Evolutionary conservation across 2,329 filamentous ascomycete species (phyloP).

Genomic region (Colletotrichum scovillei): DNA sequence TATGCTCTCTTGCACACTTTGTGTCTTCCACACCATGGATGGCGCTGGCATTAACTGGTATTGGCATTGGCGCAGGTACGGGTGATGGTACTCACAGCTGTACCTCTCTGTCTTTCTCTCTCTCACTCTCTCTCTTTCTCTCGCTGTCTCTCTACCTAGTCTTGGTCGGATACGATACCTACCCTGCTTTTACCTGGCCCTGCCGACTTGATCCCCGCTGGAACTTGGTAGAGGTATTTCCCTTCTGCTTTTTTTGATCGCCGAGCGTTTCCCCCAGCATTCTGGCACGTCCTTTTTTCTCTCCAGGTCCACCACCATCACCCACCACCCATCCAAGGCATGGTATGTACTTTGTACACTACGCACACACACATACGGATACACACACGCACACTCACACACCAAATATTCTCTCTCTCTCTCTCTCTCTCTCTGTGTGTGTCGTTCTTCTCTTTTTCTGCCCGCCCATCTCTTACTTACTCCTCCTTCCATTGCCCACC

Average conservation of each 20-base stretch:
- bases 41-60: background rate
- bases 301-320: too few relatives aligned
- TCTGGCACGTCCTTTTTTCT: background rate
- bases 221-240: background rate
- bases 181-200: background rate
- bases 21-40: background rate
- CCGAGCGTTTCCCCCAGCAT: constrained; percentile 17
- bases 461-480: background rate
- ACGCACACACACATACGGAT: background rate
- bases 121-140: background rate
- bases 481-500: background rate
- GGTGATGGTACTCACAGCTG: background rate
- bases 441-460: background rate
- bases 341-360: background rate
- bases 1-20: background rate
- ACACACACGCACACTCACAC: constrained; percentile 1
- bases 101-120: background rate
- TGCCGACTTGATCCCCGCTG: background rate
- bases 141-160: background rate
- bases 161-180: background rate
- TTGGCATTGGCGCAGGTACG: background rate
- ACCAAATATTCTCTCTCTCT: background rate
- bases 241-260: constrained; percentile 14
- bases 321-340: background rate
- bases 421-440: background rate